Percentiles rank a stretch among this genome's conserved stretches.
Conservation (phyloP, 2,329 filamentous ascomycete genomes). For the Blastomyces gilchristii region DNA sequence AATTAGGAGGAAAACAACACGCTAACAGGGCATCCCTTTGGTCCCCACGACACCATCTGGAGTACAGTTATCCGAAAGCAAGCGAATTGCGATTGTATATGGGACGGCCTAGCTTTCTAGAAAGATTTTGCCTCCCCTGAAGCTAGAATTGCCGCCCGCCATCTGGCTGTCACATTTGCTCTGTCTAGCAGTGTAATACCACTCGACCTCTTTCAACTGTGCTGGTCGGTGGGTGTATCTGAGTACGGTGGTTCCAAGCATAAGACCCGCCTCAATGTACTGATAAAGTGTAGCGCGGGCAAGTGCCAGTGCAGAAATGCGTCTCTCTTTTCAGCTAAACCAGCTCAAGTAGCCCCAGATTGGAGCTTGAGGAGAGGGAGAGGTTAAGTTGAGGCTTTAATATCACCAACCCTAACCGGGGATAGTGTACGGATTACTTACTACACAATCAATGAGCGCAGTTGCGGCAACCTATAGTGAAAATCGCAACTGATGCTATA, state of each 20-base stretch:
- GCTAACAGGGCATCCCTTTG: conserved; percentile 19
- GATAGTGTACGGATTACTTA: too few relatives aligned
- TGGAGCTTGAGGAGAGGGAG: too few relatives aligned
- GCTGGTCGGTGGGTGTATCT: background rate
- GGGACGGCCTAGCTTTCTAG: conserved; percentile 9
- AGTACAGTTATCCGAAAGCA: conserved; percentile 18
- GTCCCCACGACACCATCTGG: conserved; percentile 15
- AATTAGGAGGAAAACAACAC: conserved; percentile 18
- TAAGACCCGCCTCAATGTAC: too few relatives aligned
- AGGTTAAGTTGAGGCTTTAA: too few relatives aligned
- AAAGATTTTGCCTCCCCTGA: background rate
- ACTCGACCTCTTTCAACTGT: background rate
- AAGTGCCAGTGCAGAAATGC: too few relatives aligned
- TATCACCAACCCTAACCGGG: too few relatives aligned
- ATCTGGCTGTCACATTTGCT: conserved; percentile 12
- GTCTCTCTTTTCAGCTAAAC: too few relatives aligned
- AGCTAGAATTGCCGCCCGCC: conserved; percentile 15
- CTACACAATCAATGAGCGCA: too few relatives aligned
- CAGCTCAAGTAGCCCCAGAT: too few relatives aligned
- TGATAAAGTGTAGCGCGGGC: too few relatives aligned
- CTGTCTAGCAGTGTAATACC: background rate
- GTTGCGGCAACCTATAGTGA: too few relatives aligned
- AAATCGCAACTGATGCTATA: too few relatives aligned
- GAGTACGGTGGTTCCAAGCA: background rate
- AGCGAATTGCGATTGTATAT: conserved; percentile 15